Conservation (phyloP, 176 grass and related monocot genomes). For the Zea mays region Zm-B73-REFERENCE-NAM-5.0 NC_050098.1:173085001-173085500, state of each 20-base stretch:
- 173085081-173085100: slow-evolving; percentile 36
- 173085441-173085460: neutral
- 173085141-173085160: slow-evolving; percentile 86
- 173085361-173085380: slow-evolving; percentile 69
- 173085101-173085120: slow-evolving; percentile 68
- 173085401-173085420: slow-evolving; percentile 74
- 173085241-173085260: slow-evolving; percentile 63
- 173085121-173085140: slow-evolving; percentile 81
- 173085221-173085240: slow-evolving; percentile 74
- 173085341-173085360: slow-evolving; percentile 85
- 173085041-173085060: neutral
- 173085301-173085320: neutral
- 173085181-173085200: slow-evolving; percentile 83
- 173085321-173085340: slow-evolving; percentile 48
- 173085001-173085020: slow-evolving; percentile 7
- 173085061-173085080: slow-evolving; percentile 15
- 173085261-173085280: neutral
- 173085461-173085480: no score
- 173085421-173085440: slow-evolving; percentile 55
- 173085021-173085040: neutral
- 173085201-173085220: slow-evolving; percentile 53
- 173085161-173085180: slow-evolving; percentile 82
- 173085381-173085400: slow-evolving; percentile 82
- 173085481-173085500: no score
- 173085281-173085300: neutral